Base-by-base conservation (phyloP, 2,329 filamentous ascomycete species). In the Hypoxylon sp. region DNA sequence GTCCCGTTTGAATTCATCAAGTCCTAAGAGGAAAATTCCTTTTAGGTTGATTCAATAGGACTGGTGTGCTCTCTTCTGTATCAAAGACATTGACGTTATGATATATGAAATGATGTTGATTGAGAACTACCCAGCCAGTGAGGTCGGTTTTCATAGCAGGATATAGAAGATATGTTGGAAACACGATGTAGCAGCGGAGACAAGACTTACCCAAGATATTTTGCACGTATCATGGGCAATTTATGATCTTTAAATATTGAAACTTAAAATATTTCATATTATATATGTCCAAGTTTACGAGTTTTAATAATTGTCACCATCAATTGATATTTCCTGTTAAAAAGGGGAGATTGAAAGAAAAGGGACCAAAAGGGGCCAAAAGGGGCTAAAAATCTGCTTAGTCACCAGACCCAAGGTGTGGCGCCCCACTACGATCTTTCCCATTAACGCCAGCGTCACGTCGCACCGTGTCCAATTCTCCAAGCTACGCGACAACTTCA, bases 401-500 rank as follows among this genome's bases (percentile, higher is more conserved):
- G 63, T 69, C 67, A 67, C 48, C 13, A 6, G 13, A 53, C 13
- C 17, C 31, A 11, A 24, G 13, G 2, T 51, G 27, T 21, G 27
- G 5, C 3, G 63, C 6, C 62, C 66, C 66, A 67, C 64, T 24
- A 39, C 24, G 51, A 54, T 31, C 15, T 57, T 57, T 52, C 44
- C 37, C 32, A 11, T 32, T 35, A 35, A 52, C 27, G 48, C 15
- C 39, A 48, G 64, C 50, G 47, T 62, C 65, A 67, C 56, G 66
- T 61, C 65, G 57, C 66, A 62, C 42, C 68, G 70, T 75, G 74
- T 74, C 68, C 61, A 47, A 50, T 59, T 56, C 31, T 32, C 44
- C 48, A 62, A 67, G 57, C 53, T 47, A 51, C 68, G 67, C 68
- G 68, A 63, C 54, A 32, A 65, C 64, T 46, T 57, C 47, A 47